phyloP scores from a whole-genome alignment of 2,329 filamentous ascomycete species.

The Metarhizium robertsii region DNA sequence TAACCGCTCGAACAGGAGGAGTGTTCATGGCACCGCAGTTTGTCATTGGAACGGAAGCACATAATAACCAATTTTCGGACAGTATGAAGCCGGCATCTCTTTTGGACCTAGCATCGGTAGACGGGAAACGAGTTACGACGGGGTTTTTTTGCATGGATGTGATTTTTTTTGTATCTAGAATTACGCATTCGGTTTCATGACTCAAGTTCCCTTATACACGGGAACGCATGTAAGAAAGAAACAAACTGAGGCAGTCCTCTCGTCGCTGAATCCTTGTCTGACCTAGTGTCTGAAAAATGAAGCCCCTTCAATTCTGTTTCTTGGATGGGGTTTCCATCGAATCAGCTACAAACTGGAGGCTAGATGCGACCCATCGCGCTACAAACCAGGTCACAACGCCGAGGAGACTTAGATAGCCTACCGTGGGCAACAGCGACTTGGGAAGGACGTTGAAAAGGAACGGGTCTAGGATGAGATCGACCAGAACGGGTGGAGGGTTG shows the following conservation, averaged over 20 bases:
- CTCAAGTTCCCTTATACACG: neutral
- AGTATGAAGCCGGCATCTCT: neutral
- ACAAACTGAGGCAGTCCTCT: neutral
- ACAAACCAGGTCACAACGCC: constrained; percentile 37
- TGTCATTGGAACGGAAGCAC: neutral
- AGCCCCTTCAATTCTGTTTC: constrained; percentile 25
- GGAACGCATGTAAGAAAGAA: neutral
- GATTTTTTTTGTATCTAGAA: constrained; percentile 5
- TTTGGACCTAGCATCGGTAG: neutral
- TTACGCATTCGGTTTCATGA: neutral
- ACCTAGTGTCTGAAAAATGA: neutral
- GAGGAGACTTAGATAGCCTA: constrained; percentile 56
- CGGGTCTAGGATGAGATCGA: constrained; percentile 80
- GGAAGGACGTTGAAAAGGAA: constrained; percentile 75
- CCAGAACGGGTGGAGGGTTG: constrained; percentile 60
- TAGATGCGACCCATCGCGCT: constrained; percentile 23
- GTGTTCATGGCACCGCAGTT: neutral
- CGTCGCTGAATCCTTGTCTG: neutral
- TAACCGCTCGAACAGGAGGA: neutral
- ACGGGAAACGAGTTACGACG: constrained; percentile 6
- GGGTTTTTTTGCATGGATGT: neutral
- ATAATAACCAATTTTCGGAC: neutral
- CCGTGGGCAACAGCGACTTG: constrained; percentile 63
- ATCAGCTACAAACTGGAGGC: constrained; percentile 18
- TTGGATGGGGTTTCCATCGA: constrained; percentile 18